Base-by-base conservation (phyloP, 129 eudicot genomes). In the Artemisia argyi region DNA sequence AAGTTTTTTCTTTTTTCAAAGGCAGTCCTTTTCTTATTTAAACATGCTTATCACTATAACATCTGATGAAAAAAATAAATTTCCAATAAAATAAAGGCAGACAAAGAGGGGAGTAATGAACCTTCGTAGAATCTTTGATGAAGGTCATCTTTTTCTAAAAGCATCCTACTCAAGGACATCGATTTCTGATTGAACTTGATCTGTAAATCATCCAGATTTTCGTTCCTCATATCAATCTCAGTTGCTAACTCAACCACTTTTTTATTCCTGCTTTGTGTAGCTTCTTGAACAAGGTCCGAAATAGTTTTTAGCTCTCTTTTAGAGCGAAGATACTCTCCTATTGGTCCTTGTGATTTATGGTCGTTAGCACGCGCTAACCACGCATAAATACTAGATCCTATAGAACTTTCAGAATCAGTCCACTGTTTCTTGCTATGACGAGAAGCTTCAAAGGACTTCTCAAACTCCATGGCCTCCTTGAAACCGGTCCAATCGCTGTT, bases 281-380 rank as follows among this genome's bases (percentile, higher is more conserved):
- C 88, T 78, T 88, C 96, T 19, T 85, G 75, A 54, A 81, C 79
- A 65, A 95, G 52, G 15, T 85, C 87, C 2, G 80, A 35, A 4
- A 91, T 81, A 0, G 91, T 84, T 75, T 83, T 94, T 24, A 94
- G 66, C 59, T 80, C 80, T 72, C 85, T 83, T 13, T 75, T 78
- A 24, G 32, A 48, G 50, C 99, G 97, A 61, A 95, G 90, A 73
- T 80, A 88, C 7, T 83, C 89, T 28, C 99, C 99, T 6, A 95
- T 72, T 5, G 70, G 75, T 57, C 97, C 97, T 68, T 81, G 84
- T 12, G 84, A 73, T 13, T 65, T 76, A 57, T 78, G 88, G 74
- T 95, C 99, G 65, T 76, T 91, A 0, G 84, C 91, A 10, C 97
- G 89, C 19, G 97, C 99, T 64, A 91, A 68, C 99, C 99, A 95